These are phyloP conservation scores for Babesia gibsoni DNA, from an alignment of 169 alveolate genomes.

Conservation along the genomic window DNA sequence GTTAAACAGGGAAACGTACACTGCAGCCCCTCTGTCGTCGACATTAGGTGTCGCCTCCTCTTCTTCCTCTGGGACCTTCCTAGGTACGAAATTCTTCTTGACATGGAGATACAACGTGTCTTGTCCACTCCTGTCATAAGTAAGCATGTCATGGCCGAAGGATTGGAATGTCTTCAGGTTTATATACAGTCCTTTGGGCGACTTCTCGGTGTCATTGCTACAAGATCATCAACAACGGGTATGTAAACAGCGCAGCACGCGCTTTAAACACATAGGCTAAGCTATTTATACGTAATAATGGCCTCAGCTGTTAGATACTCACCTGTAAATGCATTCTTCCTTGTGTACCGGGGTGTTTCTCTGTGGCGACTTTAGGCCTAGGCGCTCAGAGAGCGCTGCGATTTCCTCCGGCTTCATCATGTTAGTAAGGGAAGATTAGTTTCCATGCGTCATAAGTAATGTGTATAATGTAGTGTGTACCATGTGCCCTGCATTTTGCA, in stretches of 20 bases:
- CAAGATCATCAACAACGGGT: not conserved
- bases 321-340: conserved; percentile 37
- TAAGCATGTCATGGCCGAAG: conserved; percentile 49
- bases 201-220: conserved; percentile 67
- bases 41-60: not conserved
- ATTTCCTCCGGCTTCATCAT: not conserved
- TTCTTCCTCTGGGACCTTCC: not conserved
- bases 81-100: conserved; percentile 4
- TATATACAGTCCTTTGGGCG: conserved; percentile 74
- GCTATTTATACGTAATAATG: not conserved
- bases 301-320: not conserved
- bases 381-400: not conserved
- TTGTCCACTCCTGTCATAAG: conserved; percentile 23
- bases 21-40: not conserved
- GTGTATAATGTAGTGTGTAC: too few relatives aligned
- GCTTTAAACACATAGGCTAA: not conserved
- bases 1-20: not conserved
- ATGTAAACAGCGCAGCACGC: not conserved
- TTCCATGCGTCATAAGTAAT: too few relatives aligned
- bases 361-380: not conserved
- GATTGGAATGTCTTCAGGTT: conserved; percentile 70
- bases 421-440: too few relatives aligned
- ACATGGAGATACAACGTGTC: conserved; percentile 47
- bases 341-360: conserved; percentile 9
- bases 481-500: too few relatives aligned